A percentile compares a stretch with the other conserved stretches of the same genome.
Evolutionary conservation across 2,329 filamentous ascomycete genomes (phyloP).

Genomic region (Aspergillus terreus): DNA sequence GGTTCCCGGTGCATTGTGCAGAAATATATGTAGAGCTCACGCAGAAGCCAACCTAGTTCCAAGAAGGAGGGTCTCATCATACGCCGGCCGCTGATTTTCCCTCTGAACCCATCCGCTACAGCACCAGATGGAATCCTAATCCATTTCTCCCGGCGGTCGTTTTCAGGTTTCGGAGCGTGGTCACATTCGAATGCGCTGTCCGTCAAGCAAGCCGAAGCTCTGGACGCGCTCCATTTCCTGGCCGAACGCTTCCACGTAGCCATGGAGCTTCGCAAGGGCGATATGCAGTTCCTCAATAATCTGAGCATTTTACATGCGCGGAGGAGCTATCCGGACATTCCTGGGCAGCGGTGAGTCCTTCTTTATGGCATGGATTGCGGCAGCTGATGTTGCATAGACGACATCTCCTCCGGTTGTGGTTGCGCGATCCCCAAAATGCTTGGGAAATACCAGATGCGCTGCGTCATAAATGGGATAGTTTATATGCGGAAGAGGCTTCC

Average conservation of each 20-base stretch:
- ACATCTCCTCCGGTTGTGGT: conserved; percentile 44
- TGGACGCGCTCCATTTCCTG: conserved; percentile 47
- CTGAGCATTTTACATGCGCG: conserved; percentile 46
- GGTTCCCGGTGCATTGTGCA: background rate
- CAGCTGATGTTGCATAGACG: conserved; percentile 15
- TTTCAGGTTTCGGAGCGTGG: conserved; percentile 45
- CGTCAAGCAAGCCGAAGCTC: conserved; percentile 48
- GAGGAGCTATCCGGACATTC: conserved; percentile 38
- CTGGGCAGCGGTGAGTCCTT: conserved; percentile 26
- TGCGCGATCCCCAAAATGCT: conserved; percentile 40
- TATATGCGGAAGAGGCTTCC: background rate
- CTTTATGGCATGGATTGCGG: background rate
- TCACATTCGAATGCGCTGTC: conserved; percentile 41
- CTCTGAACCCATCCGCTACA: conserved; percentile 46
- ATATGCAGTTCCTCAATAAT: conserved; percentile 49
- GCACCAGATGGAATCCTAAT: conserved; percentile 52
- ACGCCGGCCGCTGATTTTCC: conserved; percentile 39
- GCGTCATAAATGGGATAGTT: background rate
- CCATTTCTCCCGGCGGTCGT: conserved; percentile 55
- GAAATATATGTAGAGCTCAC: background rate
- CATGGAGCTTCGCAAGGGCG: conserved; percentile 42
- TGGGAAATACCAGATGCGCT: conserved; percentile 36
- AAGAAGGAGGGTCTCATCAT: background rate
- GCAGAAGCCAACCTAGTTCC: background rate
- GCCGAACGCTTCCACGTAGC: conserved; percentile 37